These are phyloP conservation scores for Candida smagusa DNA, from an alignment of 1,139 yeast genomes.

Conservation along the genomic window DNA sequence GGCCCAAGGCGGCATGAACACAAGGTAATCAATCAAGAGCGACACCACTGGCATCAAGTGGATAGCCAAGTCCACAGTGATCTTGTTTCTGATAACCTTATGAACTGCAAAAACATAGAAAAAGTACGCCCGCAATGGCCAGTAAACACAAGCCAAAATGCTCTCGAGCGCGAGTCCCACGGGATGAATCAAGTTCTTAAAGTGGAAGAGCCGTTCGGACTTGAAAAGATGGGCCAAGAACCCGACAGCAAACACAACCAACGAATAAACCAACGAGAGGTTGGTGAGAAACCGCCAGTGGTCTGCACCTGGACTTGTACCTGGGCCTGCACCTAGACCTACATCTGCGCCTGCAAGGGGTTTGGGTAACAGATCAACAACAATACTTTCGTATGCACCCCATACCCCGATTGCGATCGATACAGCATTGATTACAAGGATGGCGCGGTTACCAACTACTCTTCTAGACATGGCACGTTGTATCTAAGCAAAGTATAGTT, in stretches of 20 bases:
- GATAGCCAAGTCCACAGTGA: conserved; percentile 51
- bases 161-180: conserved; percentile 55
- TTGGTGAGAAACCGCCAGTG: conserved; percentile 69
- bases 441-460: conserved; percentile 30
- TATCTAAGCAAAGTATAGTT: no score
- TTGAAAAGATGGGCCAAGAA: conserved; percentile 34
- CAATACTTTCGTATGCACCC: conserved; percentile 23
- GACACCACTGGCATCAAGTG: conserved; percentile 58
- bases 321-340: no score
- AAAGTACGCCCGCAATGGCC: conserved; percentile 60
- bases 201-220: conserved; percentile 19
- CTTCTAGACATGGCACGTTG: conserved; percentile 14
- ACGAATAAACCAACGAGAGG: conserved; percentile 47
- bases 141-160: conserved; percentile 59
- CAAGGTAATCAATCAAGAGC: conserved; percentile 50
- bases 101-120: conserved; percentile 37
- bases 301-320: no score
- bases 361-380: conserved; percentile 37
- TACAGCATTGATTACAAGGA: conserved; percentile 21
- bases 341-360: no score
- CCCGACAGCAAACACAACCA: conserved; percentile 42
- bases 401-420: conserved; percentile 30
- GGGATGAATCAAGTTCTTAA: conserved; percentile 45
- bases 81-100: conserved; percentile 33
- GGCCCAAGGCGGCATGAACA: conserved; percentile 51